Base-by-base conservation (phyloP, 139 green algal genomes). In the Parachlorella kessleri region DNA sequence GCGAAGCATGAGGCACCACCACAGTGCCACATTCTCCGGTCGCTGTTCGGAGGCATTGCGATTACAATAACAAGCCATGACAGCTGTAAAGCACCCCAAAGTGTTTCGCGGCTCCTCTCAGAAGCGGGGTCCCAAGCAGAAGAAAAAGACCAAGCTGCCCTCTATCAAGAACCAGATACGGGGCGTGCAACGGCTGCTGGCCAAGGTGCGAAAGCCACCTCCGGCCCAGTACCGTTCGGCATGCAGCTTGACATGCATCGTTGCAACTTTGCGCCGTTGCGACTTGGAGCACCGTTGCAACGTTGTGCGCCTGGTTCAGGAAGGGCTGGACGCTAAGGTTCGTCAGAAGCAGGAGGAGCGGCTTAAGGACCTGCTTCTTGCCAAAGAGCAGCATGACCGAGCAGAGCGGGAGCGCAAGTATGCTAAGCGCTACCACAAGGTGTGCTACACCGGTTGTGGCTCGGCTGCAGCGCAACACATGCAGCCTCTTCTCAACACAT, bases 341-440 rank as follows among this genome's bases (percentile, higher is more conserved):
- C 83, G 81, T 3, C 82, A 71, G 3, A 74, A 73, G 55, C 88
- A 92, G 80, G 80, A 95, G 72, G 70, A 72, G 5, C 85, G 91
- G 81, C 86, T 96, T 38, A 66, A 78, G 6, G 77, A 90, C 72
- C 86, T 96, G 55, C 53, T 70, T 42, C 66, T 78, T 26, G 40
- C 35, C 6, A 36, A 77, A 21, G 37, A 67, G 48, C 66, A 84
- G 33, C 75, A 87, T 8, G 23, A 85, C 30, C 64, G 68, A 3
- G 30, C 78, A 40, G 89, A 93, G 73, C 37, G 70, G 59, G 90
- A 95, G 83, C 79, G 81, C 35, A 91, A 92, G 70, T 86, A 90
- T 54, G 88, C 93, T 0, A 74, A 82, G 10, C 79, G 83, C 24
- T 97, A 97, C 73, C 93, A 97, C 81, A 92, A 93, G 86, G 92